A percentile compares a stretch with the other conserved stretches of the same genome.
Conservation (phyloP, 2,329 filamentous ascomycete species). For the Plectosphaerella plurivora region DNA sequence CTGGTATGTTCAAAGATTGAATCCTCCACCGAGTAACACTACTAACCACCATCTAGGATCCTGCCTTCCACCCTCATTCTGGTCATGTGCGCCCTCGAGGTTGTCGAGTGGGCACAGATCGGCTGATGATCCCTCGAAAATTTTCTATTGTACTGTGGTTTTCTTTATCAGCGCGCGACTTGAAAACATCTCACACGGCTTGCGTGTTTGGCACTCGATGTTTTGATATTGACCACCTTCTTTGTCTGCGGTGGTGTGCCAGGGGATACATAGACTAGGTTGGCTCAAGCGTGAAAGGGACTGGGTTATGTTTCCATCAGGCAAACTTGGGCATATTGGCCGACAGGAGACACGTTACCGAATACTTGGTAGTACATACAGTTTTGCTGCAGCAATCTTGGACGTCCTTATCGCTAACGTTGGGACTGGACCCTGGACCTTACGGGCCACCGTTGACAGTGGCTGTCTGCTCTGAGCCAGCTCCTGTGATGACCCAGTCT, state of each 20-base stretch:
- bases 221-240: no score
- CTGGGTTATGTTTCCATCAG: no score
- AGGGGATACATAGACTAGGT: no score
- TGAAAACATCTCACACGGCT: not conserved
- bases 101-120: slow-evolving; percentile 78
- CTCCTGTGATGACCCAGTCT: slow-evolving; percentile 60
- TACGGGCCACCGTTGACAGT: slow-evolving; percentile 33
- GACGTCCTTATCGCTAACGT: no score
- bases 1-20: slow-evolving; percentile 56
- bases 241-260: no score
- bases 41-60: slow-evolving; percentile 57
- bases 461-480: slow-evolving; percentile 14
- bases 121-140: slow-evolving; percentile 13
- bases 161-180: not conserved
- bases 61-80: slow-evolving; percentile 86
- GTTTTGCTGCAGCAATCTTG: no score
- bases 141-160: not conserved
- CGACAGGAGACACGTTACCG: no score
- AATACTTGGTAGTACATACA: no score
- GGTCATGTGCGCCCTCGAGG: slow-evolving; percentile 88
- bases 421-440: not conserved
- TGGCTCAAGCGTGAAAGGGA: no score
- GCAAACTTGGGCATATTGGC: no score
- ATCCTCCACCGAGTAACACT: not conserved
- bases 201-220: not conserved